phyloP scores from a whole-genome alignment of 2,329 filamentous ascomycete genomes.

The Botryotinia globosa region DNA sequence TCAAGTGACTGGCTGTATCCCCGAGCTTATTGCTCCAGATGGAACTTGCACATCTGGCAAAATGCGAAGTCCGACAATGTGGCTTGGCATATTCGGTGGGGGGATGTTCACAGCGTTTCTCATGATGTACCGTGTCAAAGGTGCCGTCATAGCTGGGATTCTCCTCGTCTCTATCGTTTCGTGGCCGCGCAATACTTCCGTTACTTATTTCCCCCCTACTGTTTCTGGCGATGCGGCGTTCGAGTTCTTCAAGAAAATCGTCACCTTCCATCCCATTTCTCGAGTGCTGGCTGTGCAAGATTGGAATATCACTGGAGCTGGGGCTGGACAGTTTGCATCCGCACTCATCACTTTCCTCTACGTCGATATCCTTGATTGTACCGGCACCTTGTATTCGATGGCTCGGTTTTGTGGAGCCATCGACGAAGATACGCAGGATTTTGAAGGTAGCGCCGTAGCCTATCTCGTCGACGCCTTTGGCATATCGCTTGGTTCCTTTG shows the following conservation, averaged over 20 bases:
- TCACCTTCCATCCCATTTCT: slow-evolving; percentile 76
- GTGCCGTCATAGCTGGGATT: slow-evolving; percentile 81
- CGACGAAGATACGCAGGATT: slow-evolving; percentile 80
- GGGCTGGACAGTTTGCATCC: slow-evolving; percentile 74
- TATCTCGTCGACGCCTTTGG: slow-evolving; percentile 79
- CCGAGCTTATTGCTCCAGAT: slow-evolving; percentile 39
- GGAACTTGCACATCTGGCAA: slow-evolving; percentile 65
- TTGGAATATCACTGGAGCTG: slow-evolving; percentile 67
- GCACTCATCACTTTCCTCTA: slow-evolving; percentile 88
- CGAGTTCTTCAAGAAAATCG: slow-evolving; percentile 85
- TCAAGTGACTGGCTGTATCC: slow-evolving; percentile 61
- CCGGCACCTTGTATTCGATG: slow-evolving; percentile 87
- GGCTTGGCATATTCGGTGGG: slow-evolving; percentile 85
- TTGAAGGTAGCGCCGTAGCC: slow-evolving; percentile 78
- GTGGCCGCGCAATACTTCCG: slow-evolving; percentile 72
- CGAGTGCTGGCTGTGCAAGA: slow-evolving; percentile 68
- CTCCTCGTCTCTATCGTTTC: slow-evolving; percentile 83
- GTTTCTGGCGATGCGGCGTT: slow-evolving; percentile 66
- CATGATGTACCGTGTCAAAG: slow-evolving; percentile 84
- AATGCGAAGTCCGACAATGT: slow-evolving; percentile 82
- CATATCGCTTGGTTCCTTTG: slow-evolving; percentile 75
- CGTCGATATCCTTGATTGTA: slow-evolving; percentile 84
- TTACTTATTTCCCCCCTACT: slow-evolving; percentile 80
- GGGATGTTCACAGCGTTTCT: slow-evolving; percentile 76
- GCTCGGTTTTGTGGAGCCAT: slow-evolving; percentile 78